Evolutionary conservation across 1,139 yeast species (phyloP).

Genomic region (Blastobotrys petasosporus): DNA sequence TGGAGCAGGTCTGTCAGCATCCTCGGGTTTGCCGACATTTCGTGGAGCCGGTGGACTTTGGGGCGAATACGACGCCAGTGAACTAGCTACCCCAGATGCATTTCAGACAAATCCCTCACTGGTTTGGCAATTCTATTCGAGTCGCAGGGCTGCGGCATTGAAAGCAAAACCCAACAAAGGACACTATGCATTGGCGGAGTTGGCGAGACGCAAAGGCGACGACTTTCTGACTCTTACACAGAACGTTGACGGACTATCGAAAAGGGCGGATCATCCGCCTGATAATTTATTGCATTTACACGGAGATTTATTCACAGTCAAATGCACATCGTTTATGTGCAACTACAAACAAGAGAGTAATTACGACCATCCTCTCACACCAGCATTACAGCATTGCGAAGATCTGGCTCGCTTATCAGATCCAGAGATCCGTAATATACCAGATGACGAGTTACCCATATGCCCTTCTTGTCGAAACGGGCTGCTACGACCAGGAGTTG

Average conservation of each 20-base stretch:
- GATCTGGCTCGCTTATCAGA: slow-evolving; percentile 6
- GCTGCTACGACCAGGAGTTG: slow-evolving; percentile 77
- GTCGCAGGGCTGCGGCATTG: slow-evolving; percentile 59
- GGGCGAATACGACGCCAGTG: slow-evolving; percentile 73
- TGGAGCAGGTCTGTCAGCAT: slow-evolving; percentile 79
- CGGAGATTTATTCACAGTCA: slow-evolving; percentile 67
- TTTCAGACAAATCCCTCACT: slow-evolving; percentile 74
- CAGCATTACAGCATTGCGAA: slow-evolving; percentile 38
- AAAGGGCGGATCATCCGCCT: slow-evolving; percentile 56
- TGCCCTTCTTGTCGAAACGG: slow-evolving; percentile 67
- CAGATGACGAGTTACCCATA: slow-evolving; percentile 53
- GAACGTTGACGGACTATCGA: slow-evolving; percentile 72
- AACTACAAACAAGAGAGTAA: slow-evolving; percentile 50
- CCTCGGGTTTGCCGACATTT: slow-evolving; percentile 72
- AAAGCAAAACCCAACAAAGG: slow-evolving; percentile 67
- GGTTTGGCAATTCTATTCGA: slow-evolving; percentile 84
- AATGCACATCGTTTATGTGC: slow-evolving; percentile 73
- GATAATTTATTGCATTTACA: slow-evolving; percentile 58
- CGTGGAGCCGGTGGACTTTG: slow-evolving; percentile 71
- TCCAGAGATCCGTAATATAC: slow-evolving; percentile 28
- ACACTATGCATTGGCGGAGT: slow-evolving; percentile 59
- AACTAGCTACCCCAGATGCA: slow-evolving; percentile 87
- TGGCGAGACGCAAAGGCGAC: slow-evolving; percentile 37
- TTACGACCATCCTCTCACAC: slow-evolving; percentile 56
- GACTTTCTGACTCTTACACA: slow-evolving; percentile 63